phyloP scores from a whole-genome alignment of 352 stramenopile species.

The Thalassiosira livingstoniorum region DNA sequence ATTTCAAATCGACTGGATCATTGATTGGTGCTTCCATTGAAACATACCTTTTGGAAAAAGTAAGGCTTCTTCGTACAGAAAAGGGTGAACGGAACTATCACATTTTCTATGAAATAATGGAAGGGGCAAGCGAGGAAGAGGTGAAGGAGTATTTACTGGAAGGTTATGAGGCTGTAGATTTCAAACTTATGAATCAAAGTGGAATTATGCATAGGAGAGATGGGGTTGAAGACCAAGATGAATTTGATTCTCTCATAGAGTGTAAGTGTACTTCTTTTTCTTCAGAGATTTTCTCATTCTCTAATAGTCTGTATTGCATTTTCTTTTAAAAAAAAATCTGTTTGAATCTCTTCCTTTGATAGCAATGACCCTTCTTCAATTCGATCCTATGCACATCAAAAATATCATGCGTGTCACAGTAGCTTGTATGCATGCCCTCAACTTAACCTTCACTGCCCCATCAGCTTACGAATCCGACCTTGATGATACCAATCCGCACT shows the following conservation, averaged over 20 bases:
- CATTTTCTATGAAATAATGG: conserved; percentile 94
- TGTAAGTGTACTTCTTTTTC: neutral
- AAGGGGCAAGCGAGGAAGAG: conserved; percentile 85
- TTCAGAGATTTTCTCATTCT: too few relatives aligned
- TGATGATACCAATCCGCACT: conserved; percentile 38
- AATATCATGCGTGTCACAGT: conserved; percentile 37
- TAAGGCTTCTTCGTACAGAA: conserved; percentile 68
- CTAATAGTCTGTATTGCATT: too few relatives aligned
- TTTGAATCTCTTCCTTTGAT: too few relatives aligned
- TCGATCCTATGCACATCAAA: conserved; percentile 27
- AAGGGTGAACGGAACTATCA: conserved; percentile 90
- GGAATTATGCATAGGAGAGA: conserved; percentile 81
- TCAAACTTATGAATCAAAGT: conserved; percentile 90
- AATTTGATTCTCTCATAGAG: conserved; percentile 7
- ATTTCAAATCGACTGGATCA: conserved; percentile 69
- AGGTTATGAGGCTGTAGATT: conserved; percentile 84
- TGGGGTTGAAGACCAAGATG: conserved; percentile 60
- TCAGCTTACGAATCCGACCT: neutral
- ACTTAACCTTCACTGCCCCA: conserved; percentile 30
- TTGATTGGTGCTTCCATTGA: conserved; percentile 63
- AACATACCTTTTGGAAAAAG: conserved; percentile 88
- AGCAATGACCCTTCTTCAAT: conserved; percentile 48
- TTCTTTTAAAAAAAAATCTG: too few relatives aligned
- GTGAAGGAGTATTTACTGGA: conserved; percentile 81
- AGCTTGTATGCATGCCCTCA: conserved; percentile 40